Evolutionary conservation across 1,284 basidiomycete species (phyloP), one percentile per base, ranked within the genome.

Genomic region (Trichosporon ovoides): DNA sequence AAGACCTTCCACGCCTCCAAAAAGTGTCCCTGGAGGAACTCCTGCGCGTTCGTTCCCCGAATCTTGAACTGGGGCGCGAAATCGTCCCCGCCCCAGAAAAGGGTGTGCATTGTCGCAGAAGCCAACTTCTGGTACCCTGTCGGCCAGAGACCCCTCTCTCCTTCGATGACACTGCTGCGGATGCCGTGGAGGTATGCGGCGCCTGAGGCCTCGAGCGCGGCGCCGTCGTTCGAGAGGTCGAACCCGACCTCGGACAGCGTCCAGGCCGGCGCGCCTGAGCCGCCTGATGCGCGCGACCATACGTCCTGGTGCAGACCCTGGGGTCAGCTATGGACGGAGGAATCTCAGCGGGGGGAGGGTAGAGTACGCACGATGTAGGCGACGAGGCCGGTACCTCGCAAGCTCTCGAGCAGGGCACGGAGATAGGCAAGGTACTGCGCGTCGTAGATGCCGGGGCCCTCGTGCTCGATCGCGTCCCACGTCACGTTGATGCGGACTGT

Each of bases 401-500:
- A 82, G n/a, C 92, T 74, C 0, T 83, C 81, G 7, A 98, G 80
- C 3, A 98, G 76, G 1, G 79, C 70, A 48, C 83, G 83, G 19
- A 98, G 78, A 72, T 98, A 98, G 7, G 81, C 73, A 3, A 98
- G 80, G 72, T 97, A 98, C 49, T 87, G 86, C 3, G 74, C 76
- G 75, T 98, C 93, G 67, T 91, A 94, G 50, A 84, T 77, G 2
- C 91, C 91, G 87, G 85, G 89, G 63, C 89, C 94, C 56, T 81
- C 83, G 69, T 98, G 96, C 70, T 97, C 92, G 22, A 98, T 81
- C 0, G 93, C 90, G 72, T 98, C 95, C 96, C 95, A 98, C 1
- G 94, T 96, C 3, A 98, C 84, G 18, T 92, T 85, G 65, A 97
- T 87, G 57, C 90, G 81, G 64, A 92, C 90, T 91, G 63, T 6